A percentile compares a stretch with the other conserved stretches of the same genome.
These are phyloP conservation scores for Triadica sebifera DNA, from an alignment of 345 rosid genomes.

Conservation along the genomic window DNA sequence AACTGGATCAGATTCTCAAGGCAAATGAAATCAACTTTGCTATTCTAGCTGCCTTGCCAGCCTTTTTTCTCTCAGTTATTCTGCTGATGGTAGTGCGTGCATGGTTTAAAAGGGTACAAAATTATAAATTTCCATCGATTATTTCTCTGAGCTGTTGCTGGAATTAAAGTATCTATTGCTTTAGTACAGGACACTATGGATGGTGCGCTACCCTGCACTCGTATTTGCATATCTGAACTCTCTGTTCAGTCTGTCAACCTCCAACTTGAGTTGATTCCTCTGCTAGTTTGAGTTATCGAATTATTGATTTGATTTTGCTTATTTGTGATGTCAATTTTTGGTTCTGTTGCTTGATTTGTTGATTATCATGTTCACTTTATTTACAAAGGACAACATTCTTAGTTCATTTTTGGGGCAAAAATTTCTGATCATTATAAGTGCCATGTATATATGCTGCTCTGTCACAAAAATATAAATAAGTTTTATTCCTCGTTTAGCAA, in stretches of 20 bases:
- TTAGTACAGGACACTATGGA: not conserved
- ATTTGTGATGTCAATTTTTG: not conserved
- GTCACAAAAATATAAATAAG: not conserved
- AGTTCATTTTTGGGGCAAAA: not conserved
- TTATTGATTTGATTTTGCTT: not conserved
- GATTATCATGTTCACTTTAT: not conserved
- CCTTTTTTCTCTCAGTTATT: conserved; percentile 67
- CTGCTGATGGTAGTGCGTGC: conserved; percentile 62
- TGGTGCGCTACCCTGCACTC: not conserved
- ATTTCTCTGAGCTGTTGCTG: not conserved
- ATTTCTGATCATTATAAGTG: not conserved
- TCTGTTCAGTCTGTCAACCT: not conserved
- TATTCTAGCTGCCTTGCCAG: conserved; percentile 92
- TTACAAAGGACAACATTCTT: not conserved
- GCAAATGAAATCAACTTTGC: conserved; percentile 98
- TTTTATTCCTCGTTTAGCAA: not conserved
- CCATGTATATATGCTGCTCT: not conserved
- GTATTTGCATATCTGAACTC: not conserved
- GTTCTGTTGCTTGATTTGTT: not conserved
- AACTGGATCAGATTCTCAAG: conserved; percentile 88
- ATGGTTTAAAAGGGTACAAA: conserved; percentile 68
- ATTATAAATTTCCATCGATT: not conserved
- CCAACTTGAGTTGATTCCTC: not conserved
- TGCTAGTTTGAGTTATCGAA: not conserved
- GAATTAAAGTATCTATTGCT: conserved; percentile 8